These are phyloP conservation scores for Drechslerella dactyloides DNA, from an alignment of 2,329 filamentous ascomycete genomes.

Conservation along the genomic window DNA sequence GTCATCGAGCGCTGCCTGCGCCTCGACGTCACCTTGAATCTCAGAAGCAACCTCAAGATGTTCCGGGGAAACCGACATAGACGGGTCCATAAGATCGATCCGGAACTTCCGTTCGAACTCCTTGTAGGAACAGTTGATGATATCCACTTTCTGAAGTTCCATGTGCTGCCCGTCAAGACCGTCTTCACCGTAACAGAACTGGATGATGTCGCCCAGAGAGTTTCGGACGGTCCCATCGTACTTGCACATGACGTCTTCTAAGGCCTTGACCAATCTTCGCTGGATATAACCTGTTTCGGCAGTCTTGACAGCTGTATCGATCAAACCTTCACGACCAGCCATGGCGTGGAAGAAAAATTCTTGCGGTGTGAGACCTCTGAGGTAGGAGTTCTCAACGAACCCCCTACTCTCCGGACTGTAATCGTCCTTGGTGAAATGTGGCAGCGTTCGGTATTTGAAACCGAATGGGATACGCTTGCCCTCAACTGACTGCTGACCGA, in stretches of 20 bases:
- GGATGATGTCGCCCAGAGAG: slow-evolving; percentile 92
- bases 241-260: slow-evolving; percentile 96
- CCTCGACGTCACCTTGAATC: slow-evolving; percentile 82
- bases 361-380: slow-evolving; percentile 89
- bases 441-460: slow-evolving; percentile 96
- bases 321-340: slow-evolving; percentile 99
- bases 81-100: slow-evolving; percentile 81
- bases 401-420: slow-evolving; percentile 96
- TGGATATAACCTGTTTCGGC: slow-evolving; percentile 99
- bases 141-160: slow-evolving; percentile 88
- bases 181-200: slow-evolving; percentile 97
- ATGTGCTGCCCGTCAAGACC: slow-evolving; percentile 92
- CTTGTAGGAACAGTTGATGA: slow-evolving; percentile 77
- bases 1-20: slow-evolving; percentile 83
- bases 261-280: slow-evolving; percentile 93
- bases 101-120: slow-evolving; percentile 82
- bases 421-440: slow-evolving; percentile 98
- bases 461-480: slow-evolving; percentile 98
- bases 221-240: slow-evolving; percentile 98
- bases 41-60: slow-evolving; percentile 85
- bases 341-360: slow-evolving; percentile 99
- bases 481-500: slow-evolving; percentile 97
- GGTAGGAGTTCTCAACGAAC: slow-evolving; percentile 98
- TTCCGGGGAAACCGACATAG: slow-evolving; percentile 69
- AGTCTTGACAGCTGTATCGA: slow-evolving; percentile 99